phyloP scores from a whole-genome alignment of 139 green algal species.

The Asterochloris sp. region DNA sequence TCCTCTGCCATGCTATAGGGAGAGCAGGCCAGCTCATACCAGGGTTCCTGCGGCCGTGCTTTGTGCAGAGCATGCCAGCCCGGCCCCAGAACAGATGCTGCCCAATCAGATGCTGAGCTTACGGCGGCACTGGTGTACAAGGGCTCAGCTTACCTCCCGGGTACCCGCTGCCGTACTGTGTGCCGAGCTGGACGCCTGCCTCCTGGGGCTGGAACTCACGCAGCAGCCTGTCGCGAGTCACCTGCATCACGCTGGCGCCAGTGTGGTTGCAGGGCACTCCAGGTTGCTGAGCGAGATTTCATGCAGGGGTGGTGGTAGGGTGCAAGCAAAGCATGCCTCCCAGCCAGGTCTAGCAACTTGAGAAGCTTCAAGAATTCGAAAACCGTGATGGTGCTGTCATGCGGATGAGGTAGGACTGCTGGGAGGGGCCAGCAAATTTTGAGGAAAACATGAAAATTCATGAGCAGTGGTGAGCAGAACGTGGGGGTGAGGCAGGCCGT shows the following conservation, averaged over 20 bases:
- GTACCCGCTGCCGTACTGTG: constrained; percentile 61
- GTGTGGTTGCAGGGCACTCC: no score
- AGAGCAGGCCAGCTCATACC: no score
- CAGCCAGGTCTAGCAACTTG: background rate
- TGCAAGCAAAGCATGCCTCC: background rate
- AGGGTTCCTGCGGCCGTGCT: background rate
- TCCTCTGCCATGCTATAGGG: no score
- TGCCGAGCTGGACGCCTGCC: background rate
- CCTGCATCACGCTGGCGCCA: constrained; percentile 15
- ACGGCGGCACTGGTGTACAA: background rate
- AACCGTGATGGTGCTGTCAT: no score
- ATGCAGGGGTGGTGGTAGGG: no score
- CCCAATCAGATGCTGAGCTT: background rate
- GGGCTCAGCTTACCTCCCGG: constrained; percentile 32
- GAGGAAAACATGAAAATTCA: no score
- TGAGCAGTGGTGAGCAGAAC: no score
- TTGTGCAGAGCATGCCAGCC: background rate
- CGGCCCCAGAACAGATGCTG: background rate
- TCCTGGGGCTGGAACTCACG: constrained; percentile 17
- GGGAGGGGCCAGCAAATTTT: no score
- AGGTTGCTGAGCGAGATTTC: no score
- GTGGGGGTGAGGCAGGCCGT: no score
- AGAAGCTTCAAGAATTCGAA: background rate
- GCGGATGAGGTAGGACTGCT: no score
- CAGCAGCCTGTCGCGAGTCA: constrained; percentile 43